These are phyloP conservation scores for Chlamydomonas sp. DNA, from an alignment of 139 green algal genomes.

Conservation along the genomic window DNA sequence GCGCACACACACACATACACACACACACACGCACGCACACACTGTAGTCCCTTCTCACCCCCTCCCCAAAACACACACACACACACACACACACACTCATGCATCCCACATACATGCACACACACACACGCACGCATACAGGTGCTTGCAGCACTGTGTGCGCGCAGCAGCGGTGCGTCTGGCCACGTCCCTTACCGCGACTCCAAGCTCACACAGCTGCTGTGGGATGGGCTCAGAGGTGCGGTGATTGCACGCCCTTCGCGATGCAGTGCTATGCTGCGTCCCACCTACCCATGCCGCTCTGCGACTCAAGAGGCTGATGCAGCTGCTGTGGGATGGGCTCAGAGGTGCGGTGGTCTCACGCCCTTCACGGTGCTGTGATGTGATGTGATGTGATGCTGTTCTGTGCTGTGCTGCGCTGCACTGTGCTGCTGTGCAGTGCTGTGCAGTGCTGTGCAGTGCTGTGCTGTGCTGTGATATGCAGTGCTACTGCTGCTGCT, in stretches of 20 bases:
- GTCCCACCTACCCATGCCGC: conserved; percentile 24
- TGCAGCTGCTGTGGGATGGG: conserved; percentile 43
- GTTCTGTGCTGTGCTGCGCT: too few species aligned
- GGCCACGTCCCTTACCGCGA: conserved; percentile 15
- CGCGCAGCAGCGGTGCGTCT: background rate
- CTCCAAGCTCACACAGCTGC: conserved; percentile 38
- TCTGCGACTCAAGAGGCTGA: conserved; percentile 51
- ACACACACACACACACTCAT: too few species aligned
- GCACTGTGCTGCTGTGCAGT: too few species aligned
- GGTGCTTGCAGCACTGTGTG: background rate
- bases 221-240: conserved; percentile 46
- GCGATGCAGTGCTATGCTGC: background rate
- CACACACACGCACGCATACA: too few species aligned
- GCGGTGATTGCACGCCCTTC: conserved; percentile 12
- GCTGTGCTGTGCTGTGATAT: conserved; percentile 33
- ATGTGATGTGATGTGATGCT: too few species aligned
- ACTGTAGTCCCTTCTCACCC: too few species aligned
- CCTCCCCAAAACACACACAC: too few species aligned
- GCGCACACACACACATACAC: too few species aligned
- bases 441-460: background rate
- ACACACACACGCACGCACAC: too few species aligned
- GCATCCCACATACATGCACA: too few species aligned
- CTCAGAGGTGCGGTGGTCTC: conserved; percentile 23
- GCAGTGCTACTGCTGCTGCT: conserved; percentile 46
- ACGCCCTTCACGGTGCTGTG: too few species aligned